Conservation (phyloP, 2,329 filamentous ascomycete genomes). For the Penicillium sclerotiorum region DNA sequence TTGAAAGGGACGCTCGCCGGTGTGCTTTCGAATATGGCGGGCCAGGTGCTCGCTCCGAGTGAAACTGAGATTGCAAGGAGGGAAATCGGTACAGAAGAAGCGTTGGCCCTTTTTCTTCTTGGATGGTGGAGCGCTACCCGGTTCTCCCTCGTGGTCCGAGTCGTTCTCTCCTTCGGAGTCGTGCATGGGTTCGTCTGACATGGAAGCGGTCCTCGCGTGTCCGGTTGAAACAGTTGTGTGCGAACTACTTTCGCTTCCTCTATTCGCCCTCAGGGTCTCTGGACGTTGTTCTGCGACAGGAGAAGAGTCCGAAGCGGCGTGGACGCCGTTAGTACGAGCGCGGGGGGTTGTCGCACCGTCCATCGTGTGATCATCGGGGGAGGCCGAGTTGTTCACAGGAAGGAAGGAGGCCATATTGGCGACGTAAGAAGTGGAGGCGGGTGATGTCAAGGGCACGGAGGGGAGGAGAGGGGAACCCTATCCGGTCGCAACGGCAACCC, state of each 20-base stretch:
- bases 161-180: slow-evolving; percentile 70
- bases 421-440: slow-evolving; percentile 27
- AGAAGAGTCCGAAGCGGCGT: slow-evolving; percentile 34
- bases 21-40: slow-evolving; percentile 97
- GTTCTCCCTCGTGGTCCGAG: slow-evolving; percentile 67
- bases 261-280: slow-evolving; percentile 23
- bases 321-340: slow-evolving; percentile 44
- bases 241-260: slow-evolving; percentile 39
- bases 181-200: slow-evolving; percentile 70
- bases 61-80: slow-evolving; percentile 91
- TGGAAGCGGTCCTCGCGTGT: slow-evolving; percentile 44
- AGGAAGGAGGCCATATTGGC: slow-evolving; percentile 59
- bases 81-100: slow-evolving; percentile 95
- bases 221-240: slow-evolving; percentile 14
- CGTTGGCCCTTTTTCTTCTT: slow-evolving; percentile 97
- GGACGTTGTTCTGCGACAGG: slow-evolving; percentile 22
- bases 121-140: slow-evolving; percentile 67
- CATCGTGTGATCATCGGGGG: slow-evolving; percentile 47
- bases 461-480: slow-evolving; percentile 23
- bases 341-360: slow-evolving; percentile 60
- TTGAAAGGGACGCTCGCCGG: slow-evolving; percentile 92
- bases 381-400: slow-evolving; percentile 61
- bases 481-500: slow-evolving; percentile 25
- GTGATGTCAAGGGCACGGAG: slow-evolving; percentile 31
- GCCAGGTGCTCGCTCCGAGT: slow-evolving; percentile 94